Evolutionary conservation across 305 asterid genomes (phyloP).

Genomic region (Solanum hybrid): DNA sequence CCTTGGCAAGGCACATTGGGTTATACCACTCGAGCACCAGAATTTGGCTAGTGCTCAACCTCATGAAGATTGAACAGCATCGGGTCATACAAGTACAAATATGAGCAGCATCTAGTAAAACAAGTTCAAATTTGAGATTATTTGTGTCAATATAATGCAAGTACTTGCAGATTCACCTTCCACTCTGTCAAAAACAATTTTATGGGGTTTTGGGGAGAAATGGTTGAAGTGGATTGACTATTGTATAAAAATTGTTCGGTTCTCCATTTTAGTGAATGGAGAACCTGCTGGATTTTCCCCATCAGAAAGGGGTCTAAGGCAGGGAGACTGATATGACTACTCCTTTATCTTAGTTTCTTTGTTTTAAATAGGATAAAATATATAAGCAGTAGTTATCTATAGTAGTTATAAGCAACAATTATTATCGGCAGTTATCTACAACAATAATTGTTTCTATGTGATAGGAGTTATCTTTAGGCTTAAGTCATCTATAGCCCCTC

Average conservation of each 20-base stretch:
- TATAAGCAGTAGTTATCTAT: not conserved
- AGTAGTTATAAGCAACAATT: not conserved
- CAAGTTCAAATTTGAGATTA: not conserved
- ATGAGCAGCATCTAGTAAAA: not conserved
- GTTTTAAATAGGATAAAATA: not conserved
- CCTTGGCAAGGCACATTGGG: not conserved
- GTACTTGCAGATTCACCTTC: not conserved
- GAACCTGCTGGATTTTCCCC: not conserved
- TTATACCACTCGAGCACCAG: not conserved
- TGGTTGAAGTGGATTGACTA: not conserved
- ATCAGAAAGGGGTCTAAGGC: not conserved
- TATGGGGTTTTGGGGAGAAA: not conserved
- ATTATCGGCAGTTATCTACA: too few species aligned
- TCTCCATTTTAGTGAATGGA: not conserved
- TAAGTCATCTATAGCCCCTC: too few species aligned
- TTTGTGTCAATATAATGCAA: not conserved
- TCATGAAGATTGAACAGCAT: not conserved
- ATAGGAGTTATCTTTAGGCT: not conserved
- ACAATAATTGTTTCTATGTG: not conserved
- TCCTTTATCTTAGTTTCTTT: not conserved
- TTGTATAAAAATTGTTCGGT: not conserved
- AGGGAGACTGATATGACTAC: not conserved
- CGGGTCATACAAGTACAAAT: not conserved
- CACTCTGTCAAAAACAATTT: not conserved
- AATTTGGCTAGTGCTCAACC: not conserved